Evolutionary conservation across 768 basidiomycete species (phyloP).

Genomic region (Mycena amicta): DNA sequence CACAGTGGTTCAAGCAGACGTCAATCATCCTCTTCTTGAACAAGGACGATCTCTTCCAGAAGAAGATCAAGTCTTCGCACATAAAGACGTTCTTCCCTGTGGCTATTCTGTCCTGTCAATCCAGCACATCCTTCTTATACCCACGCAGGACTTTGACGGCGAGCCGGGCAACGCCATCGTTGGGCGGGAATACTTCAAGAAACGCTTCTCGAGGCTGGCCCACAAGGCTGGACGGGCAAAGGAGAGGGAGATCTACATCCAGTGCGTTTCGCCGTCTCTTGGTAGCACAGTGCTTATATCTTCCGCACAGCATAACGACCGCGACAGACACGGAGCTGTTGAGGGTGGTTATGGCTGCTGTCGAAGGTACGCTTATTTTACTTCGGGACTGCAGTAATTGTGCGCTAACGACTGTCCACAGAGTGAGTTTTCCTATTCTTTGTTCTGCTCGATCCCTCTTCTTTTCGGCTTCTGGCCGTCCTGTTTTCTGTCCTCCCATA

Average conservation of each 20-base stretch:
- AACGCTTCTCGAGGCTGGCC: constrained; percentile 75
- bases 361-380: constrained; percentile 68
- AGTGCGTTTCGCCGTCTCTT: constrained; percentile 54
- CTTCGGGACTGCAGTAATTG: constrained; percentile 7
- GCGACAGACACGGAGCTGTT: constrained; percentile 89
- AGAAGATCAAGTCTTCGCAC: constrained; percentile 77
- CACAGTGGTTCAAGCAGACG: constrained; percentile 93
- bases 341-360: constrained; percentile 91
- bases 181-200: constrained; percentile 88
- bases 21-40: constrained; percentile 94
- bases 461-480: neutral
- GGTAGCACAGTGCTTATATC: neutral
- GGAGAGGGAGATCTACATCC: constrained; percentile 88
- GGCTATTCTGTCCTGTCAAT: no score
- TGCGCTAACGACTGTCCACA: constrained; percentile 28
- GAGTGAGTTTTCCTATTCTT: constrained; percentile 60
- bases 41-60: constrained; percentile 91
- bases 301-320: constrained; percentile 66
- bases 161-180: constrained; percentile 69
- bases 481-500: neutral
- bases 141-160: constrained; percentile 81
- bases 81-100: constrained; percentile 90
- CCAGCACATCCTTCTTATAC: no score
- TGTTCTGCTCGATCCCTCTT: constrained; percentile 25
- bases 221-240: constrained; percentile 81